A percentile compares a stretch with the other conserved stretches of the same genome.
Evolutionary conservation across 495 filamentous ascomycete genomes (phyloP).

Genomic region (Penicillium ochrochloron): DNA sequence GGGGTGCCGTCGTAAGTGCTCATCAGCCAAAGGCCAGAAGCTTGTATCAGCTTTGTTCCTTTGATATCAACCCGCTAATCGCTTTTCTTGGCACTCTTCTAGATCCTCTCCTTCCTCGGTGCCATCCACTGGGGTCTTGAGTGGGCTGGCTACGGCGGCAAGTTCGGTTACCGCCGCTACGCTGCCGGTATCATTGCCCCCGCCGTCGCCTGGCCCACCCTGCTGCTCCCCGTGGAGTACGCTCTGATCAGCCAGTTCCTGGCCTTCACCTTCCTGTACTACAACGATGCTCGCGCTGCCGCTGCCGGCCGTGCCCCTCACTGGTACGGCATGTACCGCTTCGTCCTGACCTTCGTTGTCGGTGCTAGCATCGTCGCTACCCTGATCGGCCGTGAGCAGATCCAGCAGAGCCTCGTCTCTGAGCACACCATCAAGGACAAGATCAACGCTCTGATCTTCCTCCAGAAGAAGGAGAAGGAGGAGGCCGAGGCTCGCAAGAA

Average conservation of each 20-base stretch:
- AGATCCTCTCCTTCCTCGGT: slow-evolving; percentile 95
- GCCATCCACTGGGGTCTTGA: slow-evolving; percentile 95
- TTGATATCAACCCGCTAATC: slow-evolving; percentile 16
- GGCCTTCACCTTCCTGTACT: slow-evolving; percentile 88
- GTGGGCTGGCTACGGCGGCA: slow-evolving; percentile 75
- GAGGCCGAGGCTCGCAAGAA: slow-evolving; percentile 61
- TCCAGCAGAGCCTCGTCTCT: slow-evolving; percentile 60
- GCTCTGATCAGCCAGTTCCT: slow-evolving; percentile 90
- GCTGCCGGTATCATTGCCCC: slow-evolving; percentile 81
- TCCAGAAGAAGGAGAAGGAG: slow-evolving; percentile 64
- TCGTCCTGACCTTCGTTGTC: slow-evolving; percentile 92
- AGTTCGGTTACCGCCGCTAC: slow-evolving; percentile 76
- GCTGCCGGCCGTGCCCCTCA: slow-evolving; percentile 79
- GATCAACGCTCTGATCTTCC: slow-evolving; percentile 64
- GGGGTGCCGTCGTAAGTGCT: slow-evolving; percentile 81
- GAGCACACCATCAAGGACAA: slow-evolving; percentile 61
- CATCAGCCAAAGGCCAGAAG: neutral
- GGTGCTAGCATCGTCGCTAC: slow-evolving; percentile 85
- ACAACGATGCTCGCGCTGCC: slow-evolving; percentile 78
- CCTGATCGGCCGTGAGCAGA: slow-evolving; percentile 84
- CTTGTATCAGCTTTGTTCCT: neutral
- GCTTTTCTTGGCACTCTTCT: slow-evolving; percentile 3
- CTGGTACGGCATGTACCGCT: slow-evolving; percentile 95
- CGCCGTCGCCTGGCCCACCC: slow-evolving; percentile 89
- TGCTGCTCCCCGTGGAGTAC: slow-evolving; percentile 83